These are phyloP conservation scores for Dacryopinax spathularia DNA, from an alignment of 768 basidiomycete genomes.

Conservation along the genomic window DNA sequence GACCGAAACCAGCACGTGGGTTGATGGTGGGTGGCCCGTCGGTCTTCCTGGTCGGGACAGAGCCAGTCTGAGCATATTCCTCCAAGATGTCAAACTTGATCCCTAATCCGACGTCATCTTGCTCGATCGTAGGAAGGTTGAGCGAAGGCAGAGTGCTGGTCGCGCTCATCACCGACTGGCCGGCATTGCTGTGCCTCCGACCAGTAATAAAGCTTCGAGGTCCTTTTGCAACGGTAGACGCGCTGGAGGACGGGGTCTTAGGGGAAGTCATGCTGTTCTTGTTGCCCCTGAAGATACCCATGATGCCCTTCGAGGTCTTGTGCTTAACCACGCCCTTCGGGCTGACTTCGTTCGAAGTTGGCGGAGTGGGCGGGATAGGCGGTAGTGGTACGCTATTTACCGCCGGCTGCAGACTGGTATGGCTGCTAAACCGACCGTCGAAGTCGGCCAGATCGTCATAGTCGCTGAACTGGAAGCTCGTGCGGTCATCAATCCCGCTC, in stretches of 20 bases:
- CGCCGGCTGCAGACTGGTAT: neutral
- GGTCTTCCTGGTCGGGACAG: neutral
- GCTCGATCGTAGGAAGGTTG: slow-evolving; percentile 2
- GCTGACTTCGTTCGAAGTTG: neutral
- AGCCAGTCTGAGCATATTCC: neutral
- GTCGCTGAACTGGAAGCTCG: slow-evolving; percentile 27
- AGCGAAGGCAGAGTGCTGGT: neutral
- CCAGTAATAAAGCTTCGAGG: neutral
- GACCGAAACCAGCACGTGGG: slow-evolving; percentile 29
- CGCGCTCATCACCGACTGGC: neutral
- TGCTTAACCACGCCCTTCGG: slow-evolving; percentile 3
- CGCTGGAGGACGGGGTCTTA: neutral
- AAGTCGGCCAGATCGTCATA: slow-evolving; percentile 82
- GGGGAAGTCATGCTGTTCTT: neutral
- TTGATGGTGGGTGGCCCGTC: slow-evolving; percentile 4
- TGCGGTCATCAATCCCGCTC: neutral
- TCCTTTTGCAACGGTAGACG: neutral
- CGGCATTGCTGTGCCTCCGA: neutral
- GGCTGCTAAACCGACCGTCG: slow-evolving; percentile 69
- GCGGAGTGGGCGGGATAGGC: neutral
- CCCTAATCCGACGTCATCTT: slow-evolving; percentile 6
- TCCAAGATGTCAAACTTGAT: slow-evolving; percentile 8
- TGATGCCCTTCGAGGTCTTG: neutral
- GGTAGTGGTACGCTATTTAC: neutral
- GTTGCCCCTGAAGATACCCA: neutral